These are phyloP conservation scores for Spizellomyces punctatus DNA, from an alignment of 192 early-diverging fungal species.

Conservation along the genomic window DNA sequence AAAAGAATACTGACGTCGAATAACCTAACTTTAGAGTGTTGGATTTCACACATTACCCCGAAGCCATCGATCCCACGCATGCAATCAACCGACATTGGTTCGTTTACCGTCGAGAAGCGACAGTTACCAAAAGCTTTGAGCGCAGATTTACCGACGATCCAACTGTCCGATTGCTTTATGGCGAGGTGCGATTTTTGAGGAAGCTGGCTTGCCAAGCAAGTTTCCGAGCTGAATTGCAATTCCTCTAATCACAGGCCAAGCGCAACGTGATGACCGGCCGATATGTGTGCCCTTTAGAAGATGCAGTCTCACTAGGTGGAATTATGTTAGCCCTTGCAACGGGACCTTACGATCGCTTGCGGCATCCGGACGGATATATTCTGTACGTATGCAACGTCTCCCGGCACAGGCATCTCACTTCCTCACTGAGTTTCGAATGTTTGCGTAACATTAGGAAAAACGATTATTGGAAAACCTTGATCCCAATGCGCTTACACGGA, in stretches of 20 bases:
- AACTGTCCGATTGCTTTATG: conserved; percentile 52
- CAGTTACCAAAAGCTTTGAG: conserved; percentile 41
- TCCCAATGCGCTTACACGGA: conserved; percentile 19
- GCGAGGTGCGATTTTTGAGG: conserved; percentile 44
- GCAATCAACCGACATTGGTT: conserved; percentile 60
- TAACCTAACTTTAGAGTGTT: conserved; percentile 36
- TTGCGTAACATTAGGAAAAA: conserved; percentile 11
- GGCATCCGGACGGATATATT: conserved; percentile 48
- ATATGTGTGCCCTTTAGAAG: conserved; percentile 52
- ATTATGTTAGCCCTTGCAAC: conserved; percentile 47
- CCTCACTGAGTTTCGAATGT: not conserved
- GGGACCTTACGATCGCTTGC: conserved; percentile 47
- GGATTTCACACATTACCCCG: conserved; percentile 63
- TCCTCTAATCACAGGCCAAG: conserved; percentile 40
- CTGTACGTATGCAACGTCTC: conserved; percentile 29
- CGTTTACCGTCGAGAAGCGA: conserved; percentile 54
- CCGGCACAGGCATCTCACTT: not conserved
- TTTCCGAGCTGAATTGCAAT: not conserved
- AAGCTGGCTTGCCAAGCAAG: not conserved
- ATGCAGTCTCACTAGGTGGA: conserved; percentile 47
- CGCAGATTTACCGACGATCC: conserved; percentile 32
- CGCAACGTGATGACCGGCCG: conserved; percentile 53
- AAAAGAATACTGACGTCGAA: not conserved
- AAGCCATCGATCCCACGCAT: conserved; percentile 49
- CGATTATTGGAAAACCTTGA: conserved; percentile 23